Percentiles rank a stretch among this genome's conserved stretches.
Conservation (phyloP, 495 filamentous ascomycete genomes). For the Penicillium fimorum region DNA sequence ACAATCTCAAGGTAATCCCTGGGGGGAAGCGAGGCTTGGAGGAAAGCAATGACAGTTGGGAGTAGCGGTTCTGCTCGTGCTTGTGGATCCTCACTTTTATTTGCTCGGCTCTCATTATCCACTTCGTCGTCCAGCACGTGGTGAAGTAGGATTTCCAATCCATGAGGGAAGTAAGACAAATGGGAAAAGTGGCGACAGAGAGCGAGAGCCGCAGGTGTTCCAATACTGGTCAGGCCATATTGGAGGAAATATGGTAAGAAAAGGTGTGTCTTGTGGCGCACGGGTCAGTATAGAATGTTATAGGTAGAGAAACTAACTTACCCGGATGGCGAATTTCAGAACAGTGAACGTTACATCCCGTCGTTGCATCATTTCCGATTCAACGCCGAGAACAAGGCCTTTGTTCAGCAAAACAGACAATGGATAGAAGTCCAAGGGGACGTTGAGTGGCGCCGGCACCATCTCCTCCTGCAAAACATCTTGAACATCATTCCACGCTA, state of each 20-base stretch:
- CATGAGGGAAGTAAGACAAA: constrained; percentile 88
- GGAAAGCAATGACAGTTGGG: constrained; percentile 81
- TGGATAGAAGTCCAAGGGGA: constrained; percentile 87
- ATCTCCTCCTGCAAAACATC: constrained; percentile 66
- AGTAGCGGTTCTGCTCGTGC: constrained; percentile 62
- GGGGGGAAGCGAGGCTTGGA: constrained; percentile 77
- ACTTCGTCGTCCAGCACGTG: constrained; percentile 94
- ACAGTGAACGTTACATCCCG: constrained; percentile 86
- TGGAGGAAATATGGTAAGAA: constrained; percentile 87
- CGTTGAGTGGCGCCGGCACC: constrained; percentile 43
- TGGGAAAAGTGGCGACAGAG: constrained; percentile 79
- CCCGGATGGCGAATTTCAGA: constrained; percentile 78
- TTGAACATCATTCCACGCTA: constrained; percentile 88
- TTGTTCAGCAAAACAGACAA: constrained; percentile 81
- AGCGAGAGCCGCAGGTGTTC: constrained; percentile 69
- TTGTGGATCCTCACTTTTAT: constrained; percentile 36
- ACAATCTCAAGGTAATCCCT: constrained; percentile 82
- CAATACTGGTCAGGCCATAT: constrained; percentile 67
- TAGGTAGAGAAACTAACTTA: constrained; percentile 39
- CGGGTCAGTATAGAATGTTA: constrained; percentile 17
- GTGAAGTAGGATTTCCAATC: constrained; percentile 87
- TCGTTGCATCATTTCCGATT: constrained; percentile 87
- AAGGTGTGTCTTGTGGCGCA: constrained; percentile 70
- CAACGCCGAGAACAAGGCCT: constrained; percentile 84
- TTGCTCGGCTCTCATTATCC: constrained; percentile 66